Percentiles rank a stretch among this genome's conserved stretches.
Evolutionary conservation across 2,329 filamentous ascomycete genomes (phyloP).

Genomic region (Penicillium sp.): DNA sequence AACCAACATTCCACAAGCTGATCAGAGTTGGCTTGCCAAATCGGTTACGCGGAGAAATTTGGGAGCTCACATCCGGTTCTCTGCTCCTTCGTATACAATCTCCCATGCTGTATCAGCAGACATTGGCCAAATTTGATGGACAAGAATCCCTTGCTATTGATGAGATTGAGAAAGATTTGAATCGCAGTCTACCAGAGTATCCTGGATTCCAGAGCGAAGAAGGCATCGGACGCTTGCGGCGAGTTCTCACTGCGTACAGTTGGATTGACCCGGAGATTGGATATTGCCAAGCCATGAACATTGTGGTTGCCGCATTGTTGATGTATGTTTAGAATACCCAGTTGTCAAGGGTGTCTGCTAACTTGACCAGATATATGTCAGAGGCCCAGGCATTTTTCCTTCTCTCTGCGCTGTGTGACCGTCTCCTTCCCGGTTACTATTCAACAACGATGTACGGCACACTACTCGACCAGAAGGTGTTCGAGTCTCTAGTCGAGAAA

Average conservation of each 20-base stretch:
- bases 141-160: conserved; percentile 92
- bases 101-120: conserved; percentile 79
- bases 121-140: conserved; percentile 76
- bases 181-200: conserved; percentile 93
- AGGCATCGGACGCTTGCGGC: conserved; percentile 81
- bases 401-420: conserved; percentile 85
- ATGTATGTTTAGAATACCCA: conserved; percentile 56
- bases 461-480: conserved; percentile 91
- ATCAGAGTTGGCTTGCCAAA: conserved; percentile 95
- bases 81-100: conserved; percentile 83
- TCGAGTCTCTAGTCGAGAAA: conserved; percentile 95
- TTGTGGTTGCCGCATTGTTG: conserved; percentile 92
- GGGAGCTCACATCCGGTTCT: conserved; percentile 91
- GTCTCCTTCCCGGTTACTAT: conserved; percentile 92
- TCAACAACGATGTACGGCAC: conserved; percentile 99
- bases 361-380: conserved; percentile 74
- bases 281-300: conserved; percentile 99
- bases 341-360: conserved; percentile 10
- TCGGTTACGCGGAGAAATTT: conserved; percentile 85
- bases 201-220: conserved; percentile 96
- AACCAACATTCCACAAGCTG: conserved; percentile 96
- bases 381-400: conserved; percentile 94
- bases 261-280: conserved; percentile 95
- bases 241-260: conserved; percentile 94
- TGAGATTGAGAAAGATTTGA: conserved; percentile 98